These are phyloP conservation scores for Phytophthora europaea DNA, from an alignment of 352 stramenopile genomes.

Conservation along the genomic window DNA sequence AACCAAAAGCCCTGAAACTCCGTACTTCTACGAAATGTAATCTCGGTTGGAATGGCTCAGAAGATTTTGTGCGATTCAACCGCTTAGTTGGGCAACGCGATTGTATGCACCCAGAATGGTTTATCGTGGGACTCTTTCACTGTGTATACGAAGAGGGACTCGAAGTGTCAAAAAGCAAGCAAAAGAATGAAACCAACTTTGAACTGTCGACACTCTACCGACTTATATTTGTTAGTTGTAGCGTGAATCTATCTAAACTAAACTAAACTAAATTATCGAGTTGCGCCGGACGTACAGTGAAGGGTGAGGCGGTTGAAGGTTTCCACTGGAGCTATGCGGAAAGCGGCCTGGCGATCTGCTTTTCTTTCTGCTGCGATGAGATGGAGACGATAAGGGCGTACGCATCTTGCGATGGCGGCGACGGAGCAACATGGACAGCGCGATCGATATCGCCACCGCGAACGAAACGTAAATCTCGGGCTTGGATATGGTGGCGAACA, in stretches of 20 bases:
- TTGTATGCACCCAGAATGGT: too few species aligned
- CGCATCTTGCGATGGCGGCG: neutral
- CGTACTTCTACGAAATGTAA: too few species aligned
- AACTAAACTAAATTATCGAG: slow-evolving; percentile 55
- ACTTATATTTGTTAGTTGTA: too few species aligned
- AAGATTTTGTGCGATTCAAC: too few species aligned
- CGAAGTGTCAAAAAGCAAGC: too few species aligned
- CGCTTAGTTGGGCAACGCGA: too few species aligned
- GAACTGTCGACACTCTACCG: too few species aligned
- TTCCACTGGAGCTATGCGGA: slow-evolving; percentile 28
- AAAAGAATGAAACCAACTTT: too few species aligned
- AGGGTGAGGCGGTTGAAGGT: slow-evolving; percentile 26
- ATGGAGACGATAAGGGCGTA: neutral
- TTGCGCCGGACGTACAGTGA: slow-evolving; percentile 50
- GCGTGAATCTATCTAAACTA: neutral
- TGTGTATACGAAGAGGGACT: too few species aligned
- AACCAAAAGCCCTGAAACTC: too few species aligned
- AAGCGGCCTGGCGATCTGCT: slow-evolving; percentile 29
- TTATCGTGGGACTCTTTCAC: too few species aligned
- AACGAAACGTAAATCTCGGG: slow-evolving; percentile 7
- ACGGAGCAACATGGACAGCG: slow-evolving; percentile 1
- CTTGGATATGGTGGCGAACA: slow-evolving; percentile 2
- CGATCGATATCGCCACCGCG: neutral
- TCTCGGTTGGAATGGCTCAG: too few species aligned
- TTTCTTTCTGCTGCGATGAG: slow-evolving; percentile 28